A percentile compares a stretch with the other conserved stretches of the same genome.
phyloP scores from a whole-genome alignment of 2,329 filamentous ascomycete species.

The Parascedosporium putredinis region DNA sequence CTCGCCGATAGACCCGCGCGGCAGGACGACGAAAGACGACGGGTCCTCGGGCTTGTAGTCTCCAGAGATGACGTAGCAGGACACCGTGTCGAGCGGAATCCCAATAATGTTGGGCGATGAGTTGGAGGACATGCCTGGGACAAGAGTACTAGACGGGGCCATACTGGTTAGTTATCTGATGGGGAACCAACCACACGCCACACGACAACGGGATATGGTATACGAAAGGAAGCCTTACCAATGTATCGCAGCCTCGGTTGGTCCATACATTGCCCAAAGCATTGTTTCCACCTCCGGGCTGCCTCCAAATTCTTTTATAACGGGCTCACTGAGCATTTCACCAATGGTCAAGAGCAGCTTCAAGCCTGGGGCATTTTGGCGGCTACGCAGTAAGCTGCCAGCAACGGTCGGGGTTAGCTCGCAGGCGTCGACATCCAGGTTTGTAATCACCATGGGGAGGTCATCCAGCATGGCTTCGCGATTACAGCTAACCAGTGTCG shows the following conservation, averaged over 20 bases:
- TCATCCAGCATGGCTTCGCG: constrained; percentile 64
- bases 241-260: constrained; percentile 85
- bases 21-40: constrained; percentile 40
- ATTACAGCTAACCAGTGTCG: constrained; percentile 62
- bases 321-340: constrained; percentile 74
- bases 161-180: background rate
- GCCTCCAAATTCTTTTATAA: constrained; percentile 71
- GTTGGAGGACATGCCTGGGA: constrained; percentile 46
- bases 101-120: constrained; percentile 63
- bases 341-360: constrained; percentile 75
- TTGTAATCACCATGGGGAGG: constrained; percentile 55
- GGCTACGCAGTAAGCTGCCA: constrained; percentile 60
- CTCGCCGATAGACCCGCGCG: constrained; percentile 62
- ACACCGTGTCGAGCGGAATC: constrained; percentile 69
- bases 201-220: no score
- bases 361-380: constrained; percentile 56
- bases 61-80: constrained; percentile 57
- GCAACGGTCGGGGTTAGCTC: constrained; percentile 86
- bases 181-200: no score
- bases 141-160: constrained; percentile 48
- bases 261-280: constrained; percentile 88
- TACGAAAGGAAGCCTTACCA: constrained; percentile 35
- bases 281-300: constrained; percentile 43
- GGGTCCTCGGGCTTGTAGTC: constrained; percentile 17
- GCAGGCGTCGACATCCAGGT: constrained; percentile 65